A percentile compares a stretch with the other conserved stretches of the same genome.
Evolutionary conservation across 495 filamentous ascomycete genomes (phyloP).

Genomic region (Neurospora pannonica): DNA sequence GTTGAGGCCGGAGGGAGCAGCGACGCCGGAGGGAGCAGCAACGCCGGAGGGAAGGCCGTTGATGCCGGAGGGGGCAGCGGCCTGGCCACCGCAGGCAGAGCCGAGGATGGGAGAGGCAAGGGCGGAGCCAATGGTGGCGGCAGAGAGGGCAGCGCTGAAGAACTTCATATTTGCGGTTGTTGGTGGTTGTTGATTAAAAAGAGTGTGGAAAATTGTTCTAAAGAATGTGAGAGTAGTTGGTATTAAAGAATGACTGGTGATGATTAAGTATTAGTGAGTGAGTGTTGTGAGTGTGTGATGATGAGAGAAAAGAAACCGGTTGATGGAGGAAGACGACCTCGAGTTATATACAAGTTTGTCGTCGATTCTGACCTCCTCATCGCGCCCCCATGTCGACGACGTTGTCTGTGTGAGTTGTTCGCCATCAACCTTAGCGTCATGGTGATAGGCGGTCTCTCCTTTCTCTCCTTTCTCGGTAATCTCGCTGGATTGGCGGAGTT

Average conservation of each 20-base stretch:
- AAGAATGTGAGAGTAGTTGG: neutral
- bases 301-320: neutral
- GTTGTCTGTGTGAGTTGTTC: neutral
- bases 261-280: neutral
- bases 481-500: neutral
- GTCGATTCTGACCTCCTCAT: neutral
- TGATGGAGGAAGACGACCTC: neutral
- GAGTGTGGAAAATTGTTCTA: neutral
- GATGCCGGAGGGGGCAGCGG: neutral
- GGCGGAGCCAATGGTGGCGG: constrained; percentile 2
- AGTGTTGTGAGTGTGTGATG: neutral
- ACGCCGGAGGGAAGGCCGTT: neutral
- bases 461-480: neutral
- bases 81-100: neutral
- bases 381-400: neutral
- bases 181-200: neutral
- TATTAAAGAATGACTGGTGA: neutral
- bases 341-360: neutral
- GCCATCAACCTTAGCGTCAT: neutral
- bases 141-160: constrained; percentile 5
- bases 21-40: neutral
- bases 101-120: constrained; percentile 1
- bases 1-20: too few relatives aligned
- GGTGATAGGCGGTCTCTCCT: neutral
- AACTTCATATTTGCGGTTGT: constrained; percentile 5